Percentiles rank a stretch among this genome's conserved stretches.
These are phyloP conservation scores for Nephelium lappaceum DNA, from an alignment of 345 rosid genomes.

Conservation along the genomic window DNA sequence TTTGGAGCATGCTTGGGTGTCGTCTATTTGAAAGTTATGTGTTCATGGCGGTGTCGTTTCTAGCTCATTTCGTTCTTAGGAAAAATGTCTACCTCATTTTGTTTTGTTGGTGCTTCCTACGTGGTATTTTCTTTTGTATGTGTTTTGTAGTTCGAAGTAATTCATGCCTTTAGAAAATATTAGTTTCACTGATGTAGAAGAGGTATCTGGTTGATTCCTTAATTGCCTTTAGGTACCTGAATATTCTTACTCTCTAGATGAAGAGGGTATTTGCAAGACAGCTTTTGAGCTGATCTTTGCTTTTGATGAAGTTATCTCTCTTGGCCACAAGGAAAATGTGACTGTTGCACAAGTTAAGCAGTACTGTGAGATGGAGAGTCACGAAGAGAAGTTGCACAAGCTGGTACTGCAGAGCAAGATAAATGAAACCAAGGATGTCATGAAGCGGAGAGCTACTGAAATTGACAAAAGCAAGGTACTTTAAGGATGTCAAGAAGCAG, in stretches of 20 bases:
- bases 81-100: background rate
- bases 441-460: constrained; percentile 99
- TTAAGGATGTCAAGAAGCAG: background rate
- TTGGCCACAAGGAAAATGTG: constrained; percentile 98
- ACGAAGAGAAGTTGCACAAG: constrained; percentile 97
- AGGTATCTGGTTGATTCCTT: constrained; percentile 42
- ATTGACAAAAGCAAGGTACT: constrained; percentile 98
- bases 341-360: constrained; percentile 96
- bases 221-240: constrained; percentile 84
- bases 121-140: background rate
- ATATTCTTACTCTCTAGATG: constrained; percentile 79
- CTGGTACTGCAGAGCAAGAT: constrained; percentile 96
- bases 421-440: constrained; percentile 94
- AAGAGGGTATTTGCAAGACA: constrained; percentile 85
- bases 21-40: background rate
- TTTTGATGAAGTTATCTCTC: constrained; percentile 97
- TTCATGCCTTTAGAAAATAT: background rate
- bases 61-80: background rate
- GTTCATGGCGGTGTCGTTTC: background rate
- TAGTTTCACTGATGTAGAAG: background rate
- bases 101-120: background rate
- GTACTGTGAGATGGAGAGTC: constrained; percentile 99
- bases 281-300: constrained; percentile 94
- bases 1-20: background rate
- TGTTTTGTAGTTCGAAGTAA: background rate